Percentiles rank a stretch among this genome's conserved stretches.
Conservation (phyloP, 2,329 filamentous ascomycete species). For the Pseudocercospora vitis region DNA sequence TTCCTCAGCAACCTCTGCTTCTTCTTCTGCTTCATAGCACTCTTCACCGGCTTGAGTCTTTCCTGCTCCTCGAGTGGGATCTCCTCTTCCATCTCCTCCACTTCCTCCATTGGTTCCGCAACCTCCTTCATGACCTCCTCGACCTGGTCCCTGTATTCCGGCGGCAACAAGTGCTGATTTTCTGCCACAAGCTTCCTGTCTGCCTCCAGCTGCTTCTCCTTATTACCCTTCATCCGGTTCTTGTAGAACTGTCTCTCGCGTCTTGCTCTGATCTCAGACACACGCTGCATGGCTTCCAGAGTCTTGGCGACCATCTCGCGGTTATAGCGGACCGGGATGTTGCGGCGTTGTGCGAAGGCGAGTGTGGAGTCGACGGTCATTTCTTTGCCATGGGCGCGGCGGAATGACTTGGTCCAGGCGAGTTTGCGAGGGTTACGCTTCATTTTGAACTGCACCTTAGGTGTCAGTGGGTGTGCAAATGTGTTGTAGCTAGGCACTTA, state of each 20-base stretch:
- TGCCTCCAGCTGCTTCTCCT: conserved; percentile 72
- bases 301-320: conserved; percentile 85
- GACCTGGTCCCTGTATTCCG: conserved; percentile 46
- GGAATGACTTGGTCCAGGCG: conserved; percentile 95
- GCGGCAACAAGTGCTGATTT: conserved; percentile 87
- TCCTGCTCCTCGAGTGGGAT: conserved; percentile 35
- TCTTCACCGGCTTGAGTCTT: conserved; percentile 42
- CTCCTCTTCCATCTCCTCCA: conserved; percentile 58
- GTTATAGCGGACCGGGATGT: conserved; percentile 94
- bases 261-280: conserved; percentile 77
- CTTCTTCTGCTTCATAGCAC: conserved; percentile 44
- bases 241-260: conserved; percentile 93
- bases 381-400: conserved; percentile 74
- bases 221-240: conserved; percentile 88
- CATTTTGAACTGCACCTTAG: conserved; percentile 88
- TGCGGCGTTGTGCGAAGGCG: conserved; percentile 87
- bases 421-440: conserved; percentile 96
- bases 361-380: conserved; percentile 94
- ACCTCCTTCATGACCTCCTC: conserved; percentile 56
- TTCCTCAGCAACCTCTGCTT: conserved; percentile 49
- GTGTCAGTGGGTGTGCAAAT: no score
- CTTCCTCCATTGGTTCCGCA: conserved; percentile 55
- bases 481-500: conserved; percentile 24
- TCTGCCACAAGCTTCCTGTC: conserved; percentile 87
- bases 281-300: conserved; percentile 85